Percentiles rank a stretch among this genome's conserved stretches.
phyloP scores from a whole-genome alignment of 441 rosid species.

The Rhodomyrtus psidioides region DNA sequence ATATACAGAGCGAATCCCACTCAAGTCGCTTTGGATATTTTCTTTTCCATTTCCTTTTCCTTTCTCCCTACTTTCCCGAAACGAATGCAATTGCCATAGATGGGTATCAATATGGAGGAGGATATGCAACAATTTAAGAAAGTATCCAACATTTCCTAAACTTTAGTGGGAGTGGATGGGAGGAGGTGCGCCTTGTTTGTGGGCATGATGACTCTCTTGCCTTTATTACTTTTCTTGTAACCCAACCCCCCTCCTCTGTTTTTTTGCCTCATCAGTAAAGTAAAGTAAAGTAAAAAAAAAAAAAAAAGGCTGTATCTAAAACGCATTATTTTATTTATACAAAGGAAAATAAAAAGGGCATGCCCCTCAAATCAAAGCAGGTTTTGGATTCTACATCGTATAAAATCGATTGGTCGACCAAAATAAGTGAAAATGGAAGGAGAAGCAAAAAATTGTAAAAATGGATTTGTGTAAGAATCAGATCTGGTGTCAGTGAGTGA shows the following conservation, averaged over 20 bases:
- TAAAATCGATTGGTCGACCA: no score
- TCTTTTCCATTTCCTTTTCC: not conserved
- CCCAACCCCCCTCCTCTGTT: no score
- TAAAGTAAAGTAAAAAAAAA: no score
- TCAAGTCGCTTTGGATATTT: not conserved
- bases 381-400: not conserved
- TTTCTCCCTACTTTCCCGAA: not conserved
- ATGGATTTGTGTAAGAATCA: not conserved
- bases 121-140: not conserved
- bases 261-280: no score
- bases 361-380: not conserved
- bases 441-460: not conserved
- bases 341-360: not conserved
- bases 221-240: not conserved
- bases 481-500: not conserved
- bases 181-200: not conserved
- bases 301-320: not conserved
- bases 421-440: not conserved
- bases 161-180: not conserved
- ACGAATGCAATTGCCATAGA: not conserved
- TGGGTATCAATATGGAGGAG: not conserved
- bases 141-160: not conserved
- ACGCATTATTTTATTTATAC: not conserved
- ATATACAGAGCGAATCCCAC: not conserved
- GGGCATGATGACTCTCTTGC: not conserved